phyloP scores from a whole-genome alignment of 306 rosid genomes.

The Lathyrus sativus region DNA sequence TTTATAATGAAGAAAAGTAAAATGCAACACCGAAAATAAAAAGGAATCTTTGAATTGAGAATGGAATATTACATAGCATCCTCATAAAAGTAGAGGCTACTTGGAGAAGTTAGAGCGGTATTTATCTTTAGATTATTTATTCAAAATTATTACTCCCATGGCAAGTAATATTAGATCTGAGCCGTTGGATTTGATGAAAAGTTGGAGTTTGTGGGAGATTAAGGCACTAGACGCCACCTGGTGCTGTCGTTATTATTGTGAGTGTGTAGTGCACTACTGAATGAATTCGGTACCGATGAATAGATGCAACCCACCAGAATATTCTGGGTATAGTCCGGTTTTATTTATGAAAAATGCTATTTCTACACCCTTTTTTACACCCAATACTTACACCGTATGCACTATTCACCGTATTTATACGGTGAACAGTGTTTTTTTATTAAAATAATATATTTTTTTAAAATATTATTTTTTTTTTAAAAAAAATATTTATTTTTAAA shows the following conservation, averaged over 20 bases:
- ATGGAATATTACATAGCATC: constrained; percentile 54
- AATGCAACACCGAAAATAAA: neutral
- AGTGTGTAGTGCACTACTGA: no score
- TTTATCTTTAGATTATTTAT: neutral
- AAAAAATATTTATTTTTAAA: no score
- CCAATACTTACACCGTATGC: no score
- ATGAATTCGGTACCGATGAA: neutral
- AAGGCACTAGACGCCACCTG: neutral
- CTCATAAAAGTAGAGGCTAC: constrained; percentile 10
- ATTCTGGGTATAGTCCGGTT: constrained; percentile 49
- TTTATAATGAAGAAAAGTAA: constrained; percentile 43
- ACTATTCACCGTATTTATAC: no score
- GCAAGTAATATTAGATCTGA: neutral
- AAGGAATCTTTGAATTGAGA: constrained; percentile 36
- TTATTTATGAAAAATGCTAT: no score
- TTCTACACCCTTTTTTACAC: no score
- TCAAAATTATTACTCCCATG: no score
- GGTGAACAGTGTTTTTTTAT: no score
- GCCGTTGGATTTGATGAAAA: constrained; percentile 33
- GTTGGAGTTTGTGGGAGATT: neutral
- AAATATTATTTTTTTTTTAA: no score
- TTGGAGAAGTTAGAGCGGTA: neutral
- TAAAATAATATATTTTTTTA: no score
- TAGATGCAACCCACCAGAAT: constrained; percentile 26
- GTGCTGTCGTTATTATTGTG: no score